Evolutionary conservation across 192 early-diverging fungal species (phyloP).

Genomic region (Backusella westeae): DNA sequence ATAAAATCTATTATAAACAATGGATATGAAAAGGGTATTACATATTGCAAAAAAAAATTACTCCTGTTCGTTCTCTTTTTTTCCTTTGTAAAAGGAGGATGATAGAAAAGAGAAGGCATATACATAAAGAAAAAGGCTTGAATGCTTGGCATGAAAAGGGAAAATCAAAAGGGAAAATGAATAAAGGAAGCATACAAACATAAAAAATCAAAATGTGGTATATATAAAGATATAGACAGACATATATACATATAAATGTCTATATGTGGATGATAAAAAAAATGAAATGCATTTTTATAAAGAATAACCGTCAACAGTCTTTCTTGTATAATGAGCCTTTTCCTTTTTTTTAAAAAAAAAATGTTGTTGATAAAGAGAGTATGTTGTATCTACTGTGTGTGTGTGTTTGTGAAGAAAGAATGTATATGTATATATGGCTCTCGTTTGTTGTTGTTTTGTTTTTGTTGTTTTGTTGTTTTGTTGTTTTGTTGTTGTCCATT

Average conservation of each 20-base stretch:
- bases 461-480: neutral
- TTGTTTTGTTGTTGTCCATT: neutral
- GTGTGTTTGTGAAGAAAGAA: neutral
- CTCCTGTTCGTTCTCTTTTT: neutral
- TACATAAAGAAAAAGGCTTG: slow-evolving; percentile 7
- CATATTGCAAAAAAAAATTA: neutral
- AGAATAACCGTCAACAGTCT: slow-evolving; percentile 1
- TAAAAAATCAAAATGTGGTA: neutral
- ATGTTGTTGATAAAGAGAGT: neutral
- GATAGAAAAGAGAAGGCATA: slow-evolving; percentile 6
- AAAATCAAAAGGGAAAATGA: neutral
- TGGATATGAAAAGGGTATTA: neutral
- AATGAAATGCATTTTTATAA: neutral
- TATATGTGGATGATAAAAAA: neutral
- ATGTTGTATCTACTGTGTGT: neutral
- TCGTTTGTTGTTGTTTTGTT: neutral
- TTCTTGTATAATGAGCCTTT: neutral
- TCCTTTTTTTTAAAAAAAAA: neutral
- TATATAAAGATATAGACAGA: neutral
- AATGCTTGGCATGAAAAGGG: slow-evolving; percentile 5
- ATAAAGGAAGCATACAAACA: neutral
- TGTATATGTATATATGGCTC: neutral
- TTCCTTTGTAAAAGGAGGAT: neutral
- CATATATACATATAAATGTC: neutral
- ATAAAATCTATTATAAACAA: neutral